Base-by-base conservation (phyloP, 495 filamentous ascomycete species). In the Evernia prunastri region DNA sequence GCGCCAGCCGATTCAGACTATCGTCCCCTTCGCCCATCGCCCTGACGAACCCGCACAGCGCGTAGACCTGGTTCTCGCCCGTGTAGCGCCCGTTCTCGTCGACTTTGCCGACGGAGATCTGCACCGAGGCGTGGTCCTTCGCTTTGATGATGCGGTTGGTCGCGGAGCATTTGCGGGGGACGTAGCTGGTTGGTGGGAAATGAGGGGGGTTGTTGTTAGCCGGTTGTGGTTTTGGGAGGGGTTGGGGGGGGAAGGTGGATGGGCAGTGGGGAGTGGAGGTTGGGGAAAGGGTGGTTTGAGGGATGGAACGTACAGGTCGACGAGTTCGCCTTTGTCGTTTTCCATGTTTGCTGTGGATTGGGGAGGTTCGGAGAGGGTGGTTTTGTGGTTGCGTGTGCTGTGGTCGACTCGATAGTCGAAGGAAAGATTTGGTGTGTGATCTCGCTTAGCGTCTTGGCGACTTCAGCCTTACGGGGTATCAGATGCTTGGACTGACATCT, bases 131-230 rank as follows among this genome's bases (percentile, higher is more conserved):
- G 83, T 95, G 90, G 81, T 95, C 94, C 81, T 97, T 96, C 82
- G 94, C 90, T 84, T 96, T 96, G 87, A 97, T 96, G 86, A 97
- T 96, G 80, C 90, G 87, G 88, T 89, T 89, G 78, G 90, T 93
- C 73, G 90, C 90, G 78, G 84, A 89, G 88, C 90, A 93, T 86
- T 93, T 99, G 85, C 94, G 91, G 78, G 95, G 93, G 83, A 97
- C 91, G 85, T 97, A 97, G 78, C 91, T 96, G 76, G 35, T 7
- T 15, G 3, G 25, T 39, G 36, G 10, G 10, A 39, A n/a, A n/a
- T 59, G 36, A 25, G 13, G 65, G 60, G 59, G 56, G 40, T 56
- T 13, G 33, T 36, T 13, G 65, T 65, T 72, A 75, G 20, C 60
- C 39, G 40, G 36, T 43, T 53, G 47, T 25, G 60, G 53, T 57